These are phyloP conservation scores for Phytophthora tubulina DNA, from an alignment of 352 stramenopile genomes.

Conservation along the genomic window DNA sequence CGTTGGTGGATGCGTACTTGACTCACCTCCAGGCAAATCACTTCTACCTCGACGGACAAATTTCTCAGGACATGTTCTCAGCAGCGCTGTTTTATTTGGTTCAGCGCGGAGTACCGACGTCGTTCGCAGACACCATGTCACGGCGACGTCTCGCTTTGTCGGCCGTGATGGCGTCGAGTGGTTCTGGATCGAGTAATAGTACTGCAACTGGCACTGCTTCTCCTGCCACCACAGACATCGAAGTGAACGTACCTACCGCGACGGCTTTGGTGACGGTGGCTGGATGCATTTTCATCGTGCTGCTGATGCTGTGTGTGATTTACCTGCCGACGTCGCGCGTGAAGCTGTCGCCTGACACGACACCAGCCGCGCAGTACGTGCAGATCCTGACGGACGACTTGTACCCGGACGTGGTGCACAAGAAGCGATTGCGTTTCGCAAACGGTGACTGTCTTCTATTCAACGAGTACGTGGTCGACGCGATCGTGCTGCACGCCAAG, in stretches of 20 bases:
- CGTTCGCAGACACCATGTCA: constrained; percentile 35
- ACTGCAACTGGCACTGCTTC: background rate
- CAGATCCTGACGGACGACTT: constrained; percentile 78
- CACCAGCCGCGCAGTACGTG: constrained; percentile 69
- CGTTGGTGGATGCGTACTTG: constrained; percentile 54
- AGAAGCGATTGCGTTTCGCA: constrained; percentile 71
- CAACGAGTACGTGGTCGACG: constrained; percentile 75
- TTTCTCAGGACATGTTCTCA: constrained; percentile 46
- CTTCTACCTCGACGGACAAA: constrained; percentile 38
- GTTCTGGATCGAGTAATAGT: constrained; percentile 21
- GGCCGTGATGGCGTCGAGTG: constrained; percentile 23
- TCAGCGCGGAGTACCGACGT: constrained; percentile 50
- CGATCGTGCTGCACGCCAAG: constrained; percentile 69
- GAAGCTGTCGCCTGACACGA: constrained; percentile 68
- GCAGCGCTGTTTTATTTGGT: constrained; percentile 60
- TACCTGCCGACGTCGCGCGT: constrained; percentile 60
- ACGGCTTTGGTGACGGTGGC: constrained; percentile 57
- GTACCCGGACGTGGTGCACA: constrained; percentile 76
- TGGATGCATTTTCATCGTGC: constrained; percentile 61
- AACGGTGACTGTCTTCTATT: constrained; percentile 74
- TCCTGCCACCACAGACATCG: constrained; percentile 50
- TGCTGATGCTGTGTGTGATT: constrained; percentile 68
- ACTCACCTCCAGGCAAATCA: constrained; percentile 42
- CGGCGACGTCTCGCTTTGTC: constrained; percentile 35
- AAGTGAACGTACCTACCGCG: constrained; percentile 55